Base-by-base conservation (phyloP, 768 basidiomycete genomes). In the Mycena venus region DNA sequence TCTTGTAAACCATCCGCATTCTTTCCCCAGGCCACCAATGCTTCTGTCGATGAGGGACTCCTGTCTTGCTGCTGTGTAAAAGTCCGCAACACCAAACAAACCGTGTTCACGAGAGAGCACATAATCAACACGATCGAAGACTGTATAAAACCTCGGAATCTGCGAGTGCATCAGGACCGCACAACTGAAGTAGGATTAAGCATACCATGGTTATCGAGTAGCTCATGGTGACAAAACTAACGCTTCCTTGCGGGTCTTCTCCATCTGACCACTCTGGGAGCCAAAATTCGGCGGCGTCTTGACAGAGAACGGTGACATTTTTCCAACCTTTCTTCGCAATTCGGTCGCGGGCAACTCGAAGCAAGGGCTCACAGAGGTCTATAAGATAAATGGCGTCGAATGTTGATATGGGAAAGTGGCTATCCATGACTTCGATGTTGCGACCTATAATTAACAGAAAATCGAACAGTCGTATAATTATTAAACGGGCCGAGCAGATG, bases 341-440 rank as follows among this genome's bases (percentile, higher is more conserved):
- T 10, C 56, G 31, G 19, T n/a, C 32, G 17, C 56, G 56, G 9
- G 32, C 56, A 17, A 34, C 56, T 34, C 36, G 19, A 19, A 36
- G n/a, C 27, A 36, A 32, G 4, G 51, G 17, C 21, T 55, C 53
- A 25, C 31, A 29, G 10, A 40, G 36, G 75, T 95, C 94, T 78
- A 95, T 85, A 32, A 95, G 84, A 81, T 94, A 94, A 70, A 94
- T 84, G 15, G 90, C 89, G 72, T 93, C 92, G 75, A 94, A 94
- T 2, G 86, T 85, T 3, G 85, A 80, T 61, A 94, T 84, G 12
- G 90, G 87, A 59, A 91, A 84, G 78, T 87, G 88, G 75, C 87
- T 88, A 81, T 92, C 86, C 93, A 94, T 94, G 70, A 90, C 84
- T 81, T 94, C 93, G 77, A 94, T 90, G 79, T 94, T 94, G 84